Evolutionary conservation across 768 basidiomycete species (phyloP).

Genomic region (Termitomyces sp.): DNA sequence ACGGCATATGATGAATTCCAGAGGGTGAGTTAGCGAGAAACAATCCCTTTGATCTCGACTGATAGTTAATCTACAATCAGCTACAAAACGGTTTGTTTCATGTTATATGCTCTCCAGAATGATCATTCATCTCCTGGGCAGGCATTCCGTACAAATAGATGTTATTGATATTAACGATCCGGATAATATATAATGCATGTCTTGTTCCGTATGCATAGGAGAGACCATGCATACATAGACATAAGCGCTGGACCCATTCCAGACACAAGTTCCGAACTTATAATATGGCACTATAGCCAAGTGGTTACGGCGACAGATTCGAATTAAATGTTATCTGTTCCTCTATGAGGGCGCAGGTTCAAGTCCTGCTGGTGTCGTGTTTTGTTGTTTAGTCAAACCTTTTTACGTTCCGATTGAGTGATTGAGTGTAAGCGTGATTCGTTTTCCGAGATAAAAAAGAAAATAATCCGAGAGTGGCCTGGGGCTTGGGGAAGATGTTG

Average conservation of each 20-base stretch:
- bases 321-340: conserved; percentile 22
- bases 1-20: conserved; percentile 97
- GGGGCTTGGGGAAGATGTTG: too few relatives aligned
- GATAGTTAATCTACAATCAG: conserved; percentile 13
- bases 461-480: too few relatives aligned
- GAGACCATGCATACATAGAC: too few relatives aligned
- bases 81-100: conserved; percentile 32
- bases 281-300: conserved; percentile 44
- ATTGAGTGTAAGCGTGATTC: too few relatives aligned
- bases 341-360: neutral
- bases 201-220: too few relatives aligned
- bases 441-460: too few relatives aligned
- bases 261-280: too few relatives aligned
- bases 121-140: conserved; percentile 11
- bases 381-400: neutral
- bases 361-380: neutral
- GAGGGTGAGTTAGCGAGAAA: conserved; percentile 44
- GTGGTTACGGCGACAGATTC: conserved; percentile 77
- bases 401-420: too few relatives aligned
- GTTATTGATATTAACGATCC: neutral
- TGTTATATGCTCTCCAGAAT: neutral
- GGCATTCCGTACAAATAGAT: conserved; percentile 41
- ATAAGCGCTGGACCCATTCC: too few relatives aligned
- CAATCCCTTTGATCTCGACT: neutral
- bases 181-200: too few relatives aligned